Evolutionary conservation across 176 grass and related monocot species (phyloP).

Genomic region (Oryza brachyantha): DNA sequence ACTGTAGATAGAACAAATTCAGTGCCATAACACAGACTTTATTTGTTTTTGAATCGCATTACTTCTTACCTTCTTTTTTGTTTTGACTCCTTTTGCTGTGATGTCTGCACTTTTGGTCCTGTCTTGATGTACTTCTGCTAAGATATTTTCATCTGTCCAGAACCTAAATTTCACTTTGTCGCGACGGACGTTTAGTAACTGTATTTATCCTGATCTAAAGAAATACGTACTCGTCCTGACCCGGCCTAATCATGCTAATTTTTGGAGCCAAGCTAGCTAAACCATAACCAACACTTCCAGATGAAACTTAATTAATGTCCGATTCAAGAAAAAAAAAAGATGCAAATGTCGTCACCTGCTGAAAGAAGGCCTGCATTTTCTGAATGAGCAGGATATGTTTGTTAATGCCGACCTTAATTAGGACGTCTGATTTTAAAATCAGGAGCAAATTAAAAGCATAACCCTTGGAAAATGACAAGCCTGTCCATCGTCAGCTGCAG

Average conservation of each 20-base stretch:
- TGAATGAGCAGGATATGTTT: slow-evolving; percentile 29
- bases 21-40: not conserved
- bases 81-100: not conserved
- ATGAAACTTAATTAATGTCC: slow-evolving; percentile 3
- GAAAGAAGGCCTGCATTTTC: not conserved
- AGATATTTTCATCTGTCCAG: not conserved
- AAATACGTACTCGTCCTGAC: not conserved
- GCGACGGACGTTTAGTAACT: not conserved
- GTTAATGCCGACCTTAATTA: slow-evolving; percentile 39
- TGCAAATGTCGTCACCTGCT: slow-evolving; percentile 12
- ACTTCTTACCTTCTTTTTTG: not conserved
- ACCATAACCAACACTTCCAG: not conserved
- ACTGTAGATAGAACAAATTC: not conserved
- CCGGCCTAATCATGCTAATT: not conserved
- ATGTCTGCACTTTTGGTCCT: slow-evolving; percentile 1
- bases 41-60: not conserved
- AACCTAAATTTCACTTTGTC: slow-evolving; percentile 16
- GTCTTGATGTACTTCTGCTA: too few relatives aligned
- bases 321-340: not conserved
- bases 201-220: not conserved
- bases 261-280: not conserved
- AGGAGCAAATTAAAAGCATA: not conserved
- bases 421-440: not conserved
- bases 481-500: not conserved
- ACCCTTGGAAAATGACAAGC: slow-evolving; percentile 8